Conservation (phyloP, 768 basidiomycete genomes). For the Lactarius vividus region DNA sequence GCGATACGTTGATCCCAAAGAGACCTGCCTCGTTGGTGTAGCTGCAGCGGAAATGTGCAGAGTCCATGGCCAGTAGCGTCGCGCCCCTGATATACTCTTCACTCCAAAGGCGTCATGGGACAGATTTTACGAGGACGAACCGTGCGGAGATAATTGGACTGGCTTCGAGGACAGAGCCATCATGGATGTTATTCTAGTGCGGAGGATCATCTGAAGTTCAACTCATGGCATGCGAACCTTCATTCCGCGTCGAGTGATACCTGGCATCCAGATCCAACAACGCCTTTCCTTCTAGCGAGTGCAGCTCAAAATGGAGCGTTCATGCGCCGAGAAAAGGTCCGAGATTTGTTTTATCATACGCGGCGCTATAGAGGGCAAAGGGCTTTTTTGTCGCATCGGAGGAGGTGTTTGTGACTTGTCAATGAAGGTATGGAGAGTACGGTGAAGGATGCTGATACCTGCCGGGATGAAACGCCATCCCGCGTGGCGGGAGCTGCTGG, state of each 20-base stretch:
- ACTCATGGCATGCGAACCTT: not conserved
- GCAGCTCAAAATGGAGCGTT: not conserved
- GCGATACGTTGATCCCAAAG: not conserved
- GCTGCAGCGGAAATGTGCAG: not conserved
- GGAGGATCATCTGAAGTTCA: not conserved
- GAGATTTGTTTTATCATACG: not conserved
- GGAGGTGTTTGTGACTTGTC: not conserved
- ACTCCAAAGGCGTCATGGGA: not conserved
- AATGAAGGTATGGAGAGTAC: not conserved
- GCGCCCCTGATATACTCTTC: not conserved
- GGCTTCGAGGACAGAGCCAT: not conserved
- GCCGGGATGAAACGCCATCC: not conserved
- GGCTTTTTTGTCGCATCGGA: not conserved
- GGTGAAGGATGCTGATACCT: not conserved
- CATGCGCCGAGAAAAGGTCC: not conserved
- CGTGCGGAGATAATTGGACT: not conserved
- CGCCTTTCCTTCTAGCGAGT: not conserved
- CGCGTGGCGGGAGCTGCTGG: not conserved
- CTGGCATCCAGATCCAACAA: not conserved
- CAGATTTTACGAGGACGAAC: not conserved
- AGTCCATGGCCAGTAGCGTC: not conserved
- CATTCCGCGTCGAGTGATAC: not conserved
- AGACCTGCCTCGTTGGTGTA: not conserved
- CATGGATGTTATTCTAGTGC: not conserved
- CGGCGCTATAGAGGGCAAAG: not conserved